Evolutionary conservation across 345 rosid genomes (phyloP).

Genomic region (Lepidium didymum): DNA sequence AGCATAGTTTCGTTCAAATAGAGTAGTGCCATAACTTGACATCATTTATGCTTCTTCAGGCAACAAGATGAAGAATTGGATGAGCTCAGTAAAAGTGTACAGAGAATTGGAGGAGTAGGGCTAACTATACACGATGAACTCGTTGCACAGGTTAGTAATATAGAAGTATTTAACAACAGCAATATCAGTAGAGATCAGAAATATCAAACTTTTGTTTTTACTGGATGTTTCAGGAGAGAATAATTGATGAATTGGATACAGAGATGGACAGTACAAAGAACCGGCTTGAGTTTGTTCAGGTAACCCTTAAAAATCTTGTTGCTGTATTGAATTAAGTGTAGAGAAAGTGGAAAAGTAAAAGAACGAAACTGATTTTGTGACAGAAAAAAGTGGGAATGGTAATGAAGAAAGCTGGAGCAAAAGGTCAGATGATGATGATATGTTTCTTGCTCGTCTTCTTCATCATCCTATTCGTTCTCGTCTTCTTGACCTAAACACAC

Average conservation of each 20-base stretch:
- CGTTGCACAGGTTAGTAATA: conserved; percentile 55
- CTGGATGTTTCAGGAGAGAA: conserved; percentile 60
- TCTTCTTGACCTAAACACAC: conserved; percentile 52
- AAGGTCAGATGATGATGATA: conserved; percentile 96
- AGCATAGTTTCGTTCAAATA: neutral
- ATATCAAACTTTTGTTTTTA: neutral
- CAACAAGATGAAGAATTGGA: conserved; percentile 97
- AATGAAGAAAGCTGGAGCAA: conserved; percentile 94
- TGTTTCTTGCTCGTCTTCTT: conserved; percentile 68
- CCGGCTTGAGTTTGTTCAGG: conserved; percentile 98
- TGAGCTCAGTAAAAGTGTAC: conserved; percentile 85
- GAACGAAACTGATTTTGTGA: conserved; percentile 5
- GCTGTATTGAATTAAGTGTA: neutral
- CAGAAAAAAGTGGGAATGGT: conserved; percentile 98
- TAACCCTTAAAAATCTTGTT: conserved; percentile 5
- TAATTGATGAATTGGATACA: conserved; percentile 64
- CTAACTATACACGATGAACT: conserved; percentile 98
- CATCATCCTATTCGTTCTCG: conserved; percentile 81
- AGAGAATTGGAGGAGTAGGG: conserved; percentile 92
- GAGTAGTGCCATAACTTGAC: neutral
- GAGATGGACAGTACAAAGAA: conserved; percentile 94
- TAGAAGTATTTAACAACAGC: neutral
- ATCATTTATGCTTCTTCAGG: conserved; percentile 34
- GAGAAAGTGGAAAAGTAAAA: neutral
- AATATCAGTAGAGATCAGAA: conserved; percentile 3